phyloP scores from a whole-genome alignment of 345 rosid genomes.

The Gossypium ekmanianum region DNA sequence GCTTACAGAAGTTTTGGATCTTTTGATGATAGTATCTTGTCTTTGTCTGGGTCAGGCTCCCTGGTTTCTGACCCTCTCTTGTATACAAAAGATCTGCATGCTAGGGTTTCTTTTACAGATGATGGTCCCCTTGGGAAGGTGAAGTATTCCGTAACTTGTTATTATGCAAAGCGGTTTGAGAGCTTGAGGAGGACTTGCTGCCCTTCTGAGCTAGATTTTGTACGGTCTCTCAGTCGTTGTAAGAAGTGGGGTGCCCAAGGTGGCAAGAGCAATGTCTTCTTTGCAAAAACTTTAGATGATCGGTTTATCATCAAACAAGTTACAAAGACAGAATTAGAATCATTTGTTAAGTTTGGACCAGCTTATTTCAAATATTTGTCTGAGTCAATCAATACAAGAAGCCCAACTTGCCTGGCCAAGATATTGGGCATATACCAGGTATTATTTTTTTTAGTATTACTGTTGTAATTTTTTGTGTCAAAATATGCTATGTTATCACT shows the following conservation, averaged over 20 bases:
- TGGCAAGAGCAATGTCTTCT: conserved; percentile 97
- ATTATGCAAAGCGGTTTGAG: conserved; percentile 79
- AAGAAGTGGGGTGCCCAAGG: conserved; percentile 99
- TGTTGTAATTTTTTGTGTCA: background rate
- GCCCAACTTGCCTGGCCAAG: conserved; percentile 95
- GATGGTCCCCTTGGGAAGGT: conserved; percentile 73
- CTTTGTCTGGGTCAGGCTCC: conserved; percentile 34
- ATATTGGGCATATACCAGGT: conserved; percentile 97
- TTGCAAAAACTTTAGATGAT: conserved; percentile 93
- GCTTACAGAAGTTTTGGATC: conserved; percentile 46
- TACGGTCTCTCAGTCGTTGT: conserved; percentile 92
- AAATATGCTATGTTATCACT: background rate
- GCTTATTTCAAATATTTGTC: conserved; percentile 79
- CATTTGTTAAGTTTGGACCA: conserved; percentile 87
- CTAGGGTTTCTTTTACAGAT: conserved; percentile 67
- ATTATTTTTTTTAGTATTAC: conserved; percentile 20
- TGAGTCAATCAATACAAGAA: conserved; percentile 60
- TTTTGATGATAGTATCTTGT: conserved; percentile 46
- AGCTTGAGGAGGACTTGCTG: conserved; percentile 82
- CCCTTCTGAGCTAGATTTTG: conserved; percentile 76
- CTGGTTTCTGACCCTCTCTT: conserved; percentile 54
- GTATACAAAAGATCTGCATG: conserved; percentile 62
- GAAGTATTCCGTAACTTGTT: conserved; percentile 76
- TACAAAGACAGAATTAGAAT: conserved; percentile 92
- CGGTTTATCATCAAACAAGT: conserved; percentile 95